Conservation (phyloP, 305 asterid species). For the Solanum hybrid region DNA sequence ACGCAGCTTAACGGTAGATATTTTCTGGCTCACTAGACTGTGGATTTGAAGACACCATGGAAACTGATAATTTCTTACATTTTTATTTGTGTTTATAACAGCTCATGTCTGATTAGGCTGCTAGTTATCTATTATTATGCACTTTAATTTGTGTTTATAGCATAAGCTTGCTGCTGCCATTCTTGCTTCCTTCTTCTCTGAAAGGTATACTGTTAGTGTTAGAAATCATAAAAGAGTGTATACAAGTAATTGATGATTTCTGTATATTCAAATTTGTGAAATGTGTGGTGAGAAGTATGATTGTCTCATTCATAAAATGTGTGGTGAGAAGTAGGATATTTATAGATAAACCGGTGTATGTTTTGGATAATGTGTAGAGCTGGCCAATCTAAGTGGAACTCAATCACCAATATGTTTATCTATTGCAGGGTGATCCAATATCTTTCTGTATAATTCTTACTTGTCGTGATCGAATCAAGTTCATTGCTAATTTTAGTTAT, state of each 20-base stretch:
- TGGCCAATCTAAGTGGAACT: not conserved
- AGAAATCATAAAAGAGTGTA: not conserved
- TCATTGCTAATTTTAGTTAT: not conserved
- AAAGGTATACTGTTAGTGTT: not conserved
- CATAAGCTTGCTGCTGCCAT: slow-evolving; percentile 15
- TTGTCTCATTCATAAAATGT: slow-evolving; percentile 10
- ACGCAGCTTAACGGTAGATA: not conserved
- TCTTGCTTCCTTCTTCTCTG: slow-evolving; percentile 19
- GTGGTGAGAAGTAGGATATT: slow-evolving; percentile 16
- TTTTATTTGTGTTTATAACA: not conserved
- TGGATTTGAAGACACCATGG: not conserved
- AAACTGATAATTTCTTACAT: not conserved
- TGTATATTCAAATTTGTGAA: slow-evolving; percentile 14
- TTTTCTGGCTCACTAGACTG: not conserved
- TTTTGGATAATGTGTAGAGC: slow-evolving; percentile 16
- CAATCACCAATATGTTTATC: not conserved
- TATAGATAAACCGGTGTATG: slow-evolving; percentile 43
- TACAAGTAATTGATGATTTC: slow-evolving; percentile 1
- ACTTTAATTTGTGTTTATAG: not conserved
- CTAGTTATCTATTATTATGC: not conserved
- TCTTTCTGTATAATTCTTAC: not conserved
- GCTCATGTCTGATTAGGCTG: not conserved
- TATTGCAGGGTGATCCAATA: not conserved
- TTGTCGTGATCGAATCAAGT: not conserved
- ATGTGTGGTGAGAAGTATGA: slow-evolving; percentile 31